phyloP scores from a whole-genome alignment of 1,284 basidiomycete species.

The Gomphus sp. region DNA sequence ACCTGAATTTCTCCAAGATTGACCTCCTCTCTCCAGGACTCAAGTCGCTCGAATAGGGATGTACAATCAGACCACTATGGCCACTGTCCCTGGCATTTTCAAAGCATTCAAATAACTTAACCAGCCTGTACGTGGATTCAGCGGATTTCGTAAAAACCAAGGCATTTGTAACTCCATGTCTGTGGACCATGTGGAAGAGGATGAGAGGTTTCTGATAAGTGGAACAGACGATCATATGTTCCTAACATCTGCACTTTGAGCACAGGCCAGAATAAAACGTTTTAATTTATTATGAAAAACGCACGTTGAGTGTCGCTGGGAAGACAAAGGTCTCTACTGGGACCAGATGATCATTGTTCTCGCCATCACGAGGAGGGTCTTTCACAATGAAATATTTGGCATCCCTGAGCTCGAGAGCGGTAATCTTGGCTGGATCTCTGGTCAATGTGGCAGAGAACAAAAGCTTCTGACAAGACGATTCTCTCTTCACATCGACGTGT shows the following conservation, averaged over 20 bases:
- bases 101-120: constrained; percentile 79
- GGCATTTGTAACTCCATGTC: constrained; percentile 52
- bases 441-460: constrained; percentile 97
- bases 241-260: constrained; percentile 33
- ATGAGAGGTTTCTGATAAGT: constrained; percentile 82
- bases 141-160: constrained; percentile 96
- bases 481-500: constrained; percentile 46
- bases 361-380: constrained; percentile 26
- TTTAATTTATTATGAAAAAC: constrained; percentile 16
- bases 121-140: constrained; percentile 80
- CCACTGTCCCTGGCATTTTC: constrained; percentile 38
- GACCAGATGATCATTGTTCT: constrained; percentile 30
- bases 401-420: constrained; percentile 68
- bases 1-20: constrained; percentile 76
- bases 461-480: constrained; percentile 83
- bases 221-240: constrained; percentile 81
- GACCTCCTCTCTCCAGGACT: constrained; percentile 61
- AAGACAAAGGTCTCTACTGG: constrained; percentile 73
- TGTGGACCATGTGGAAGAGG: constrained; percentile 79
- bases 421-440: constrained; percentile 87
- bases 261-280: background rate
- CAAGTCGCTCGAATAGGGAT: constrained; percentile 86
- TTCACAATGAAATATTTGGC: constrained; percentile 90
- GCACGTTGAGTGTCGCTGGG: constrained; percentile 65
- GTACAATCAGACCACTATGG: constrained; percentile 29